Evolutionary conservation across 2,329 filamentous ascomycete species (phyloP), one percentile per base, ranked within the genome.

Genomic region (Sporothrix euskadiensis): DNA sequence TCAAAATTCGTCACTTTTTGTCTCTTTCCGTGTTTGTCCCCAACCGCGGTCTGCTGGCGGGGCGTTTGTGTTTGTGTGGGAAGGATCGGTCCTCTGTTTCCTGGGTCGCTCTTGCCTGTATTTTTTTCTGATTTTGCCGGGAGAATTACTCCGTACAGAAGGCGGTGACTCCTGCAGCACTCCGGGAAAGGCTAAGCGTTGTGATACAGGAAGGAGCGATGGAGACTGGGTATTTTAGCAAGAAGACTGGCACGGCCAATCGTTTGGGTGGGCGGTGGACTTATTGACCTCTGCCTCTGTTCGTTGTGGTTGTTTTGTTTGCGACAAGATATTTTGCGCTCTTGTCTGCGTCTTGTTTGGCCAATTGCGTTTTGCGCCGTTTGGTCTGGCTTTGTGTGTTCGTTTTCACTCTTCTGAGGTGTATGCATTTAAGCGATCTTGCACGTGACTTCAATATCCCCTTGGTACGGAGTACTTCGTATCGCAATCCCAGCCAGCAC

Each of bases 121-220:
- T 12, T 39, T 73, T 71, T 73, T 35, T 63, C 52, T 73, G 22
- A 57, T 71, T 73, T 71, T 73, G 72, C 72, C 72, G 61, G 69
- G 61, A 68, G 22, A 57, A 73, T 26, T 26, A 26, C 26, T 26
- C 26, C 26, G 26, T 66, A 41, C 19, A 54, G 69, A 61, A 49
- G 47, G 72, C 69, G 72, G 69, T 71, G 52, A 71, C 69, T 22
- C 14, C 54, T 56, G 72, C 59, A 41, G 16, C 32, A 61, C 54
- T 65, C 69, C 68, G 49, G 69, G 68, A 73, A 71, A 41, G 72
- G 72, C 32, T 44, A 71, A 71, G 68, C 72, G 72, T 59, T 57
- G 59, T 61, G 65, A 59, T 52, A 56, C 22, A 44, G 39, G 14
- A 16, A 2, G 22, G 41, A 49, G 14, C 44, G 39, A 47, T 65